Evolutionary conservation across 768 basidiomycete species (phyloP).

Genomic region (Sarcodon sp.): DNA sequence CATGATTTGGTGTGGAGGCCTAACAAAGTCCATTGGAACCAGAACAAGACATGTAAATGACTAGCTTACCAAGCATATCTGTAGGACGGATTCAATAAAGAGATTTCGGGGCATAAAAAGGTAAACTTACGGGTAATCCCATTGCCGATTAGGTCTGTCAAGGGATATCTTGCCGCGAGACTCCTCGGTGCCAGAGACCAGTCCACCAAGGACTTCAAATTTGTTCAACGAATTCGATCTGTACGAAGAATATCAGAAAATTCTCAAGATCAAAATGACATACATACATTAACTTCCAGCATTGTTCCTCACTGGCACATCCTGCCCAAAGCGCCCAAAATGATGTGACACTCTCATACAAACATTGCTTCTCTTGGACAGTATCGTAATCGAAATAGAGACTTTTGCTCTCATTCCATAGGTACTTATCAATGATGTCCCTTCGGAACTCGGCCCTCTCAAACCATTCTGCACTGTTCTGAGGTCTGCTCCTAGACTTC

Average conservation of each 20-base stretch:
- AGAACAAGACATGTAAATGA: background rate
- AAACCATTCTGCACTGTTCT: conserved; percentile 88
- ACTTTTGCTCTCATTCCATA: conserved; percentile 93
- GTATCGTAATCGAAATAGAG: conserved; percentile 98
- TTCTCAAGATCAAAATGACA: background rate
- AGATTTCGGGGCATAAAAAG: conserved; percentile 2
- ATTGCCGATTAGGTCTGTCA: conserved; percentile 94
- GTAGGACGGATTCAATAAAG: background rate
- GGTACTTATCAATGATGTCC: conserved; percentile 81
- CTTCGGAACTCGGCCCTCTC: conserved; percentile 75
- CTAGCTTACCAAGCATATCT: conserved; percentile 56
- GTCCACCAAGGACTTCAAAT: conserved; percentile 91
- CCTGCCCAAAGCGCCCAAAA: conserved; percentile 98
- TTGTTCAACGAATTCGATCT: conserved; percentile 83
- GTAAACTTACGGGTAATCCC: conserved; percentile 84
- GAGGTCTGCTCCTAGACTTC: conserved; percentile 42
- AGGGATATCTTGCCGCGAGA: conserved; percentile 92
- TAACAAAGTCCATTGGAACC: conserved; percentile 14
- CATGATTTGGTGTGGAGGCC: conserved; percentile 99
- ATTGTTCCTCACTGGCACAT: conserved; percentile 92
- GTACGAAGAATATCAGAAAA: conserved; percentile 3
- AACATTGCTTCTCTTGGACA: conserved; percentile 75
- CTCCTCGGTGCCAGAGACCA: conserved; percentile 94
- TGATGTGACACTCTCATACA: conserved; percentile 95
- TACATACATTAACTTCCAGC: conserved; percentile 83